Base-by-base conservation (phyloP, 2,329 filamentous ascomycete species). In the Aspergillus tanneri region DNA sequence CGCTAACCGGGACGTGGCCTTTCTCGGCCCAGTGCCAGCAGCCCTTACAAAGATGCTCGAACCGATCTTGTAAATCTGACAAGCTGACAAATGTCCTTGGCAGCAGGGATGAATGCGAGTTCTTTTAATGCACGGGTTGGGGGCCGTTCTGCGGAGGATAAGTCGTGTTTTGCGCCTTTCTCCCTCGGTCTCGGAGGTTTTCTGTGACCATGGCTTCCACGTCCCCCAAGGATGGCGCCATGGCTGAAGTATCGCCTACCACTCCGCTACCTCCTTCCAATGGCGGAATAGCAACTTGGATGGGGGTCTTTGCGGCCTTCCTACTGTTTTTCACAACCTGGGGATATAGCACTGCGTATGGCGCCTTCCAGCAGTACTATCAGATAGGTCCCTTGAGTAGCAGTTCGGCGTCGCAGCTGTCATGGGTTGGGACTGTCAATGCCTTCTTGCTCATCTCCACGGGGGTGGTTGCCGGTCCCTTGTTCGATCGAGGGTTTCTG, bases 401-500 rank as follows among this genome's bases (percentile, higher is more conserved):
- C 9, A 49, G 54, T 19, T 55, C 63, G 5, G 61, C 67, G 9
- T 73, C 69, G 23, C 32, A 62, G 11, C 72, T 77, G 44, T 70
- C 72, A 12, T 75, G 70, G 65, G 73, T 76, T 27, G 72, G 72
- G 34, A 68, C 71, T 1, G 55, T 73, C 23, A 69, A 72, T 43
- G 63, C 67, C 16, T 73, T 75, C 53, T 62, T 77, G 18, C 63
- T 77, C 19, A 65, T 75, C 46, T 66, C 69, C n/a, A 63, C 69
- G 3, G 72, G 73, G 2, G 64, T 75, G 23, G 50, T 74, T 19
- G 66, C 71, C 40, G 74, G 75, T 12, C 72, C 72, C 0, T 47
- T 77, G 25, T 74, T 72, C 53, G 75, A 78, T 56, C 62, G 66
- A 5, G 72, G 72, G 14, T 70, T 69, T 27, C 64, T 72, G 12